Evolutionary conservation across 75 land plant species (phyloP).

Genomic region (Azolla pinnata): DNA sequence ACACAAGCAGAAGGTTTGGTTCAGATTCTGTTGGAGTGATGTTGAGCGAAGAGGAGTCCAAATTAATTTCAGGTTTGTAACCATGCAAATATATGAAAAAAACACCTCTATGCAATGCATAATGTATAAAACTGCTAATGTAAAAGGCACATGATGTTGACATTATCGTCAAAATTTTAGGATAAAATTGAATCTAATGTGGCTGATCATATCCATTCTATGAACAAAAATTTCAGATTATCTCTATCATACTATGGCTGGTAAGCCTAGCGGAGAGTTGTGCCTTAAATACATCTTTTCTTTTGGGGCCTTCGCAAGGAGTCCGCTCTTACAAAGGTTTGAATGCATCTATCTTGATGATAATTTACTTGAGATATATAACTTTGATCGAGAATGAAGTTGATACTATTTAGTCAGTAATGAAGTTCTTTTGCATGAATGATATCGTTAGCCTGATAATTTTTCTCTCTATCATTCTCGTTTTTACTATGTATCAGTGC

Average conservation of each 20-base stretch:
- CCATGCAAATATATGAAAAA: too few species aligned
- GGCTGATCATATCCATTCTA: background rate
- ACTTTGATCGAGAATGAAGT: too few species aligned
- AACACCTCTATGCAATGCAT: too few species aligned
- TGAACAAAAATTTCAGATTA: conserved; percentile 44
- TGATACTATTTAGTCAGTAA: too few species aligned
- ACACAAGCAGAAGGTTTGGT: conserved; percentile 74
- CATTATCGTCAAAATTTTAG: background rate
- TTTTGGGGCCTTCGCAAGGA: conserved; percentile 85
- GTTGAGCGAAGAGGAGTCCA: conserved; percentile 59
- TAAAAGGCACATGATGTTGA: too few species aligned
- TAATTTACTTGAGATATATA: too few species aligned
- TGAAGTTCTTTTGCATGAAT: too few species aligned
- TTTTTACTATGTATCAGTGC: conserved; percentile 73
- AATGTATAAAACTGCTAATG: too few species aligned
- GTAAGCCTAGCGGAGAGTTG: conserved; percentile 92
- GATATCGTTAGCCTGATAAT: too few species aligned
- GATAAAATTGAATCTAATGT: background rate
- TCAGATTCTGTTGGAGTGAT: conserved; percentile 36
- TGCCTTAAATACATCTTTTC: conserved; percentile 92
- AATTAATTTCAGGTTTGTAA: conserved; percentile 55
- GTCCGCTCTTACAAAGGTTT: conserved; percentile 63
- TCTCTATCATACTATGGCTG: conserved; percentile 80
- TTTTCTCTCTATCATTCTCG: too few species aligned
- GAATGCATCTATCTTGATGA: too few species aligned